phyloP scores from a whole-genome alignment of 805 yeast genomes.

The Nakazawaea wickerhamii region DNA sequence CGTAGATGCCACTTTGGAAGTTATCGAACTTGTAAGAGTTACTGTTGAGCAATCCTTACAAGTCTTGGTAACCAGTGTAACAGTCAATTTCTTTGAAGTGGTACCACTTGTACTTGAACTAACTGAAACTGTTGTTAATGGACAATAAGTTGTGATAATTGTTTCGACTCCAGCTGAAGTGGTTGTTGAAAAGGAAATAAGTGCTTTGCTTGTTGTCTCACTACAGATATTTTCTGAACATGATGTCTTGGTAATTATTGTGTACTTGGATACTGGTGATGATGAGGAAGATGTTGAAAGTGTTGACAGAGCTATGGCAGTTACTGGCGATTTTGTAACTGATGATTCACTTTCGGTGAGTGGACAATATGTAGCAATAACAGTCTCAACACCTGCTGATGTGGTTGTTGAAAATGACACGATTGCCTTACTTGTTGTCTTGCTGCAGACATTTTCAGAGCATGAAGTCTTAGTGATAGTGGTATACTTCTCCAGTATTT shows the following conservation, averaged over 20 bases:
- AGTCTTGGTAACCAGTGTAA: no score
- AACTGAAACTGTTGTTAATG: neutral
- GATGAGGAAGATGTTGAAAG: slow-evolving; percentile 32
- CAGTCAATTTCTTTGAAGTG: no score
- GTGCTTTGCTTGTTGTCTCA: neutral
- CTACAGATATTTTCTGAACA: slow-evolving; percentile 15
- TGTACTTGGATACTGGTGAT: slow-evolving; percentile 27
- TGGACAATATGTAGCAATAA: slow-evolving; percentile 10
- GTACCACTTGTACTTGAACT: no score
- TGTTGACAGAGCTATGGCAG: slow-evolving; percentile 26
- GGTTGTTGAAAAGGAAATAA: neutral
- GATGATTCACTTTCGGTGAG: no score
- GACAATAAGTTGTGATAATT: slow-evolving; percentile 14
- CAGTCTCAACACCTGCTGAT: slow-evolving; percentile 9
- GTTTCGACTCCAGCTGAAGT: neutral
- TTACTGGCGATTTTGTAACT: slow-evolving; percentile 23
- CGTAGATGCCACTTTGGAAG: no score
- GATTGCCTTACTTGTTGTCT: slow-evolving; percentile 20
- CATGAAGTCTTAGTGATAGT: slow-evolving; percentile 26
- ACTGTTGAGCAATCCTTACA: no score
- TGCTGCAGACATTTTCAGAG: slow-evolving; percentile 22
- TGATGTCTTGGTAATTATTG: slow-evolving; percentile 19
- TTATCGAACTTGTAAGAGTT: no score
- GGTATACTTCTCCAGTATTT: slow-evolving; percentile 21
- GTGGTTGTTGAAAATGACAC: slow-evolving; percentile 28